Base-by-base conservation (phyloP, 192 early-diverging fungal genomes). In the Jimgerdemannia lactiflua region DNA sequence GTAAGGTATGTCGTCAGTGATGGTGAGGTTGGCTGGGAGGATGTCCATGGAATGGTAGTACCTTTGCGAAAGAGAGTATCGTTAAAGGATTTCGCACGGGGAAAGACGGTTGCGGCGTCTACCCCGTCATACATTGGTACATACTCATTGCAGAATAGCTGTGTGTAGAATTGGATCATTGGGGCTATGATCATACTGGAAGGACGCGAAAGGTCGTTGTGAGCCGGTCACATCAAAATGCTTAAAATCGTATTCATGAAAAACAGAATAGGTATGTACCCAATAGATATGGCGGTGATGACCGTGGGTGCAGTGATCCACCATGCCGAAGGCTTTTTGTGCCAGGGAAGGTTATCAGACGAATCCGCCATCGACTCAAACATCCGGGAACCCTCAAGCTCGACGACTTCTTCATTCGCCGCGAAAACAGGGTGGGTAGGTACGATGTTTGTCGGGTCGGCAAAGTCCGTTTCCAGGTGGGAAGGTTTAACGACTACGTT, bases 131-230 rank as follows among this genome's bases (percentile, higher is more conserved):
- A 29, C 29, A 29, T 29, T 59, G 49, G 49, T 59, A 73, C 73
- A 43, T 77, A 78, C 81, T 71, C 77, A 41, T 76, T 49, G 67
- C 81, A 82, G 41, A 79, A 78, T 7, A 82, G 69, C 63, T 79
- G 49, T 3, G 81, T 82, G 44, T 74, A 76, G 10, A 82, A 75
- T 68, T 82, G 75, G 14, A 79, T 19, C 40, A 71, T 43, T 18
- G 81, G 75, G 40, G 81, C 81, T 4, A 79, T 14, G 17, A 74
- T 44, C 39, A 69, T 72, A 65, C 77, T 78, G 43, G n/a, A 64
- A 43, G 59, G 10, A 70, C 0, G 18, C 39, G 67, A 17, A 66
- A 29, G 3, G 66, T 6, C 2, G 49, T 59, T 59, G 49, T 54
- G 49, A 68, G 67, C 29, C 29, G 29, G 29, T 29, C 29, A 29